These are phyloP conservation scores for Rhododendron ovatum DNA, from an alignment of 148 eudicot genomes.

Conservation along the genomic window DNA sequence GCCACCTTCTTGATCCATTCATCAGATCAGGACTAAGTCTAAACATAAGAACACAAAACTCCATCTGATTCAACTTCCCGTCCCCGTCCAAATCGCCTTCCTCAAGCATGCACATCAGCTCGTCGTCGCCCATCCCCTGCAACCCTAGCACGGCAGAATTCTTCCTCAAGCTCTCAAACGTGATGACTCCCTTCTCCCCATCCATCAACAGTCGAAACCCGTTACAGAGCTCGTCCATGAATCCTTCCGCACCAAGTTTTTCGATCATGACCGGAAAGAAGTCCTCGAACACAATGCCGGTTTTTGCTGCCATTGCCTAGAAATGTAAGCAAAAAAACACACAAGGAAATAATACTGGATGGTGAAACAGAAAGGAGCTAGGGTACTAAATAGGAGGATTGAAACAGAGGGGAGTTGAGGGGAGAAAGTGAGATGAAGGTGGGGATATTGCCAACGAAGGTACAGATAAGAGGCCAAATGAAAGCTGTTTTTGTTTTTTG, in stretches of 20 bases:
- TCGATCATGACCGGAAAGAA: constrained; percentile 20
- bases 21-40: constrained; percentile 24
- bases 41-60: constrained; percentile 26
- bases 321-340: neutral
- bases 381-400: constrained; percentile 12
- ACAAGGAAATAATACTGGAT: neutral
- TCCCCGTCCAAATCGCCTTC: constrained; percentile 26
- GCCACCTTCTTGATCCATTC: constrained; percentile 15
- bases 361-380: neutral
- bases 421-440: neutral
- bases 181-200: constrained; percentile 13
- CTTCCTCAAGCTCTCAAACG: constrained; percentile 24
- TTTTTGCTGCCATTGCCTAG: constrained; percentile 1
- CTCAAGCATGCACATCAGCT: constrained; percentile 13
- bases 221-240: constrained; percentile 20
- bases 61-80: constrained; percentile 14
- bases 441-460: constrained; percentile 1
- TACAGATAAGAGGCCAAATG: constrained; percentile 11
- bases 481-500: neutral
- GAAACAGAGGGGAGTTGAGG: neutral
- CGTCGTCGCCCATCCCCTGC: constrained; percentile 17
- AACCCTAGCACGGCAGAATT: constrained; percentile 16
- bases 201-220: constrained; percentile 22
- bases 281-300: constrained; percentile 16
- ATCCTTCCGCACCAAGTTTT: constrained; percentile 14